Evolutionary conservation across 2,329 filamentous ascomycete genomes (phyloP).

Genomic region (Fusarium praegraminearum): DNA sequence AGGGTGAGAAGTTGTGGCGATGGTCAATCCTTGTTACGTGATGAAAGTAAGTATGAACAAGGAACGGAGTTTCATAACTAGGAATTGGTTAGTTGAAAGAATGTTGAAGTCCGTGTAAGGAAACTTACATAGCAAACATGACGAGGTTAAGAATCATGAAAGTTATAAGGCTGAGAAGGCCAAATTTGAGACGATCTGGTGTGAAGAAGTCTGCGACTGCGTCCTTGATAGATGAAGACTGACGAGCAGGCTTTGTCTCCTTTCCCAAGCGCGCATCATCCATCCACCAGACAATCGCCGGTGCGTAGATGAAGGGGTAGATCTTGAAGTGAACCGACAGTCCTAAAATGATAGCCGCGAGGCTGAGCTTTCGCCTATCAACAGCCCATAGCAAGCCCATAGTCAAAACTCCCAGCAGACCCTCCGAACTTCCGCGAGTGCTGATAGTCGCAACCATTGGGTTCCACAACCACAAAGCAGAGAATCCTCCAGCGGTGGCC

Average conservation of each 20-base stretch:
- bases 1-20: constrained; percentile 97
- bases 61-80: constrained; percentile 83
- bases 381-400: constrained; percentile 87
- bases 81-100: constrained; percentile 1
- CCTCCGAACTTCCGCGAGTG: constrained; percentile 93
- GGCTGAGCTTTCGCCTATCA: constrained; percentile 67
- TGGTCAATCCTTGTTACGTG: constrained; percentile 95
- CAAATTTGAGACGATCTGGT: constrained; percentile 66
- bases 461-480: constrained; percentile 92
- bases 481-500: constrained; percentile 76
- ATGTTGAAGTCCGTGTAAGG: not conserved
- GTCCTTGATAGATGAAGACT: constrained; percentile 39
- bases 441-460: constrained; percentile 99
- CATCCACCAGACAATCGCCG: constrained; percentile 84
- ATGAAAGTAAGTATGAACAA: constrained; percentile 92
- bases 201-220: constrained; percentile 61
- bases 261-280: constrained; percentile 64
- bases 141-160: constrained; percentile 79
- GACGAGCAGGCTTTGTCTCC: not conserved
- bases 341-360: constrained; percentile 83
- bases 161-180: constrained; percentile 74
- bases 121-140: constrained; percentile 80
- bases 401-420: constrained; percentile 86
- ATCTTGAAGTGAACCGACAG: constrained; percentile 97
- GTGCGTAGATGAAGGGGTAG: constrained; percentile 96